phyloP scores from a whole-genome alignment of 139 green algal genomes.

The Chlamydomonas sp. region DNA sequence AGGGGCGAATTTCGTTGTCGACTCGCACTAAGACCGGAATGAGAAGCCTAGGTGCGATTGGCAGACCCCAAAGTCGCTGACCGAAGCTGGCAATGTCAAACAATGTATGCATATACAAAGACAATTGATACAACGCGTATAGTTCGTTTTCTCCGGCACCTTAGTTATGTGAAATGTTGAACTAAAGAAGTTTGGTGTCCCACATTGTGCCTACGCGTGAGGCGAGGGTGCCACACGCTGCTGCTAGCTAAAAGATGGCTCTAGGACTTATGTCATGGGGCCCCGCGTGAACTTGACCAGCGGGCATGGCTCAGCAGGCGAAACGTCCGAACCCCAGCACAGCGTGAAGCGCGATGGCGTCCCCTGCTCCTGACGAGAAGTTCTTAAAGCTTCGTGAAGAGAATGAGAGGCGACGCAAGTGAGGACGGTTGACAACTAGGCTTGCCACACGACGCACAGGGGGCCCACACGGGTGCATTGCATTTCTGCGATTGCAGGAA shows the following conservation, averaged over 20 bases:
- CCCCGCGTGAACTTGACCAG: background rate
- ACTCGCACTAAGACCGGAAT: background rate
- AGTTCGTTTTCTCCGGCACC: too few species aligned
- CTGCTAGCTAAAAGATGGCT: too few species aligned
- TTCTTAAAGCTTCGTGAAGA: constrained; percentile 34
- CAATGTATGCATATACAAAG: background rate
- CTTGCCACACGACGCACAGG: background rate
- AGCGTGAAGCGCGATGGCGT: background rate
- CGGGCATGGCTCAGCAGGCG: background rate
- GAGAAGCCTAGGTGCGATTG: background rate
- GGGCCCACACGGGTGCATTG: background rate
- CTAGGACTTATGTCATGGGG: too few species aligned
- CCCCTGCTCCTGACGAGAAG: constrained; percentile 25
- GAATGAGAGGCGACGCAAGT: constrained; percentile 44
- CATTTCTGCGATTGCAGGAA: constrained; percentile 28
- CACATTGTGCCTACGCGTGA: too few species aligned
- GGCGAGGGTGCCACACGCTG: too few species aligned
- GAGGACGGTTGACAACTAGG: background rate
- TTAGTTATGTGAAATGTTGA: too few species aligned
- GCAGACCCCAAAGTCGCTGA: too few species aligned
- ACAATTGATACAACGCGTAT: too few species aligned
- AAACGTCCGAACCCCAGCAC: background rate
- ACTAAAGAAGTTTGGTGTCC: too few species aligned
- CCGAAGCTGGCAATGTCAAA: background rate
- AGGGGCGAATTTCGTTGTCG: background rate